A percentile compares a stretch with the other conserved stretches of the same genome.
Conservation (phyloP, 106 monocot species). For the Dactylorhiza incarnata region DNA sequence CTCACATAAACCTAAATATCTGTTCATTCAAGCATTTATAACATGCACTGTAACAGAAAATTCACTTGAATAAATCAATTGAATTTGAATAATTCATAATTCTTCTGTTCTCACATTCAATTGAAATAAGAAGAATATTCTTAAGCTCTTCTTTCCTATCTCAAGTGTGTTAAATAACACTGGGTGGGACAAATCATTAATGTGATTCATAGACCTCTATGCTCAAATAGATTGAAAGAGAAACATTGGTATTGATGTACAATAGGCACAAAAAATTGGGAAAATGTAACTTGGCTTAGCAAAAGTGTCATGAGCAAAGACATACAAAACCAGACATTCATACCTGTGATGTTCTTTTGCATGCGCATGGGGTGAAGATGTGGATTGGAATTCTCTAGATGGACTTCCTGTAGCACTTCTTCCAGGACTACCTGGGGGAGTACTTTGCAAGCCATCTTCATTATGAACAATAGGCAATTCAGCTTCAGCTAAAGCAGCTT, state of each 20-base stretch:
- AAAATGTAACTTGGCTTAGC: background rate
- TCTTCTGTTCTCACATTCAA: too few relatives aligned
- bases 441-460: slow-evolving; percentile 56
- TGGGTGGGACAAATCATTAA: background rate
- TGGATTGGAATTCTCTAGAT: slow-evolving; percentile 36
- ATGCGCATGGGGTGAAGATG: slow-evolving; percentile 36
- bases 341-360: slow-evolving; percentile 67
- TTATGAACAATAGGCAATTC: slow-evolving; percentile 39
- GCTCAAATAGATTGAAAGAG: background rate
- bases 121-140: too few relatives aligned
- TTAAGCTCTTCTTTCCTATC: background rate
- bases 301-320: background rate
- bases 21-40: too few relatives aligned
- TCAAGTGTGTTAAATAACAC: background rate
- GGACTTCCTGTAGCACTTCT: slow-evolving; percentile 60
- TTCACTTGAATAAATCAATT: too few relatives aligned
- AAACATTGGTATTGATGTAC: background rate
- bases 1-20: too few relatives aligned
- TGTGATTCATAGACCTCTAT: background rate
- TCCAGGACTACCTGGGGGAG: slow-evolving; percentile 44
- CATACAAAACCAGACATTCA: background rate
- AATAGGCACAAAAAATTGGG: too few relatives aligned
- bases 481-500: slow-evolving; percentile 21
- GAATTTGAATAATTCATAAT: too few relatives aligned
- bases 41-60: too few relatives aligned